Evolutionary conservation across 257 asterid genomes (phyloP).

Genomic region (Penstemon davidsonii): DNA sequence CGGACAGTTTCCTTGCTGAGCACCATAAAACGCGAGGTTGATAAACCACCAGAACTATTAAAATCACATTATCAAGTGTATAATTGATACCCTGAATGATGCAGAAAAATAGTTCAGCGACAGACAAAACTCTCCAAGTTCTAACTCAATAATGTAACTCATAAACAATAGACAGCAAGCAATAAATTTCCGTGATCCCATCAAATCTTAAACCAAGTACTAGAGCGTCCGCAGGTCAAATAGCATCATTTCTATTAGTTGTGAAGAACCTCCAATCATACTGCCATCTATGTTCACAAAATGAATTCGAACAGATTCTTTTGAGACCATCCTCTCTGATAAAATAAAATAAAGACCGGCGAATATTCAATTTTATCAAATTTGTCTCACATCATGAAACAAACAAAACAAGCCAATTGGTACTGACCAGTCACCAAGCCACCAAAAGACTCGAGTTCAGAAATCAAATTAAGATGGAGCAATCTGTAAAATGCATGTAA

Average conservation of each 20-base stretch:
- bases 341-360: slow-evolving; percentile 1
- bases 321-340: too few relatives aligned
- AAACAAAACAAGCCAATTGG: background rate
- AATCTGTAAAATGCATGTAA: background rate
- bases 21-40: background rate
- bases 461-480: background rate
- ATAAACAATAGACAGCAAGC: slow-evolving; percentile 13
- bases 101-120: background rate
- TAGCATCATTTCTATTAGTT: slow-evolving; percentile 9
- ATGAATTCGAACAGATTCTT: background rate
- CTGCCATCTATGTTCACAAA: slow-evolving; percentile 13
- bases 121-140: background rate
- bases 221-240: background rate
- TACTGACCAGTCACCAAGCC: slow-evolving; percentile 16
- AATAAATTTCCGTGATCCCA: background rate
- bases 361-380: slow-evolving; percentile 3
- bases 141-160: slow-evolving; percentile 13
- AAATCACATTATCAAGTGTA: slow-evolving; percentile 2
- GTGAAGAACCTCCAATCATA: background rate
- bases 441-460: background rate
- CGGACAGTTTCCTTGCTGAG: slow-evolving; percentile 13
- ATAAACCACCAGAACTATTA: slow-evolving; percentile 8
- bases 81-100: background rate
- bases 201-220: background rate
- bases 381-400: slow-evolving; percentile 10